phyloP scores from a whole-genome alignment of 2,329 filamentous ascomycete species.

The Aspergillus arachidicola region DNA sequence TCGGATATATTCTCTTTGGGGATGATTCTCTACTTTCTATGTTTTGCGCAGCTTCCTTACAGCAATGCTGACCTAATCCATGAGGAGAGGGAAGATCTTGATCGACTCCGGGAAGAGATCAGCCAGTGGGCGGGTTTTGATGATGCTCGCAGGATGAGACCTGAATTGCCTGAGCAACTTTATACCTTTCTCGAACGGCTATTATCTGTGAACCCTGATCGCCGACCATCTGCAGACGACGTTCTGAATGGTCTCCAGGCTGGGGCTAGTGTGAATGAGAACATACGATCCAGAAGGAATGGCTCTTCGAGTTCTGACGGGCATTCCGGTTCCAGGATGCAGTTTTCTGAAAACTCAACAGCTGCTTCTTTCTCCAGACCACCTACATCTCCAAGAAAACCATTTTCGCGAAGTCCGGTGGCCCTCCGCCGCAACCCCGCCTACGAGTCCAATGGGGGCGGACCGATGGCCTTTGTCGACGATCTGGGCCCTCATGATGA shows the following conservation, averaged over 20 bases:
- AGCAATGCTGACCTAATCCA: constrained; percentile 78
- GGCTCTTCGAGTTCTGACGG: constrained; percentile 37
- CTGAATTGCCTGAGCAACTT: constrained; percentile 81
- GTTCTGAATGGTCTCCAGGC: constrained; percentile 77
- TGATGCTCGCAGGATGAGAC: constrained; percentile 71
- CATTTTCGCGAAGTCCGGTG: constrained; percentile 22
- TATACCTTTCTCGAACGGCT: constrained; percentile 83
- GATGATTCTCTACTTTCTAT: constrained; percentile 99
- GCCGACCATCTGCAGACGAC: constrained; percentile 82
- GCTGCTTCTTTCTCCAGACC: constrained; percentile 28
- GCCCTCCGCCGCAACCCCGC: constrained; percentile 29
- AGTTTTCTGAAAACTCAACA: constrained; percentile 41
- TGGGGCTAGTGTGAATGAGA: constrained; percentile 56
- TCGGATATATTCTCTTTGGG: constrained; percentile 98
- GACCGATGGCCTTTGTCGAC: constrained; percentile 19
- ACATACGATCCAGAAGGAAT: constrained; percentile 41
- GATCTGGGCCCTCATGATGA: constrained; percentile 15
- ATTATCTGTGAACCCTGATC: constrained; percentile 72
- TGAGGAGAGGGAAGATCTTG: constrained; percentile 90
- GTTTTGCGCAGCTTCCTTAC: constrained; percentile 88
- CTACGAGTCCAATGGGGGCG: constrained; percentile 28
- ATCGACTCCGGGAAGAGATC: constrained; percentile 82
- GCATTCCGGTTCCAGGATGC: constrained; percentile 38
- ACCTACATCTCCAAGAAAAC: constrained; percentile 32
- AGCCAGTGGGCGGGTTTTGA: constrained; percentile 84